Evolutionary conservation across 2,329 filamentous ascomycete genomes (phyloP), one percentile per base, ranked within the genome.

Genomic region (Fusarium buharicum): DNA sequence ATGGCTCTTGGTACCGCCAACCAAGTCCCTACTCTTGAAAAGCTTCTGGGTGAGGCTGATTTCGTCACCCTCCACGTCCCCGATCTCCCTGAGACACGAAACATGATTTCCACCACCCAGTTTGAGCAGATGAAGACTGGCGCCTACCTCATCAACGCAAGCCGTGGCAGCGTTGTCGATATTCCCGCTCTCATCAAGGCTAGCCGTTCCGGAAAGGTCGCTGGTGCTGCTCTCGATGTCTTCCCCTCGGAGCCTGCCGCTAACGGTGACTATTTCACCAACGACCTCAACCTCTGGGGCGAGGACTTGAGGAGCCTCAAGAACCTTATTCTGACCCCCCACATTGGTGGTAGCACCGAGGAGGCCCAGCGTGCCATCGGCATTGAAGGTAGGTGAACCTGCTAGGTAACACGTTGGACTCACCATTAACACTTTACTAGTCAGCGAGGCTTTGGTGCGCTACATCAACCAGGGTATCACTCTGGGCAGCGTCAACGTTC

Each of bases 391-490:
- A 76, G 52, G 74, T 64, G 38, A 36, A 40, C 33, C 17, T 18
- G 5, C 17, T 14, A 31, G 8, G 14, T n/a, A 18, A 16, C 16
- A 45, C 14, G 1, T 43, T 10, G 13, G 9, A 31, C 13, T 50
- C 24, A 13, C 14, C 13, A 9, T 60, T 66, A 53, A 72, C 50
- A 34, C 58, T 59, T 13, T 13, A 31, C 39, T 58, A 87, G 95
- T 99, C 55, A 88, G 86, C 64, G 90, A 95, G 43, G 91, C 93
- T 36, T 82, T 99, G 48, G 90, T 96, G 54, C 88, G 91, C 72
- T 99, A 98, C 76, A 95, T 98, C 75, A 99, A 98, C 79, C 92
- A 95, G 77, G 95, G 95, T 59, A 87, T 90, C 53, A 99, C 95
- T 4, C 78, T 96, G 22, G 93, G 93, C 66, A 92, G 93, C 59